Percentiles rank a stretch among this genome's conserved stretches.
Evolutionary conservation across 2,329 filamentous ascomycete genomes (phyloP).

Genomic region (Paracorniculantispora psalliotae): DNA sequence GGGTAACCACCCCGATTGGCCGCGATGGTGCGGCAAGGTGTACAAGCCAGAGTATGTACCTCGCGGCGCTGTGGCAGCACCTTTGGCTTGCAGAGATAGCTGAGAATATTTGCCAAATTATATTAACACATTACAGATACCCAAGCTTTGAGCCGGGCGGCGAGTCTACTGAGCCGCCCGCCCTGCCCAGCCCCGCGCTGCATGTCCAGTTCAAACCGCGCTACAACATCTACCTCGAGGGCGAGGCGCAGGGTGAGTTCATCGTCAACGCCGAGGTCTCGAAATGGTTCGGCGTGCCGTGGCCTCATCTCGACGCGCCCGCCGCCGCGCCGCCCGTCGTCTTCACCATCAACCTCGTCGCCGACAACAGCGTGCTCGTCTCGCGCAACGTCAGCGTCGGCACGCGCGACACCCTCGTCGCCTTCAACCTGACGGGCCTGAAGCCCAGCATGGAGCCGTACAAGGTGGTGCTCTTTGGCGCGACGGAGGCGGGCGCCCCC

Average conservation of each 20-base stretch:
- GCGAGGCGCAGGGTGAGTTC: conserved; percentile 36
- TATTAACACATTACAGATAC: conserved; percentile 20
- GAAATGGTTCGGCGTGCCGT: conserved; percentile 34
- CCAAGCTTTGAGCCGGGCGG: conserved; percentile 42
- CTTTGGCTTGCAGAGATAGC: no score
- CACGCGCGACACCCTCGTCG: conserved; percentile 30
- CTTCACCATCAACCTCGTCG: conserved; percentile 34
- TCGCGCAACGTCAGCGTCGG: conserved; percentile 30
- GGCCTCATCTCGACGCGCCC: conserved; percentile 24
- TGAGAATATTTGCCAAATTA: no score
- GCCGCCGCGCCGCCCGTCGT: conserved; percentile 22
- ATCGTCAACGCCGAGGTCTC: conserved; percentile 40
- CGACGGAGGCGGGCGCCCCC: conserved; percentile 24
- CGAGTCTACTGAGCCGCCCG: conserved; percentile 32
- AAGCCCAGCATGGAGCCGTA: conserved; percentile 33
- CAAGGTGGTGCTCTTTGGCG: conserved; percentile 33
- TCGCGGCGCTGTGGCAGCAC: no score
- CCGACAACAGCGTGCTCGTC: conserved; percentile 28
- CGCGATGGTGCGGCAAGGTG: conserved; percentile 44
- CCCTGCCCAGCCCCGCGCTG: conserved; percentile 30
- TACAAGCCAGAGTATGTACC: conserved; percentile 38
- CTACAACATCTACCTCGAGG: conserved; percentile 42
- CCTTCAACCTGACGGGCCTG: conserved; percentile 33
- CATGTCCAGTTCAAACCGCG: conserved; percentile 41
- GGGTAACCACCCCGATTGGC: conserved; percentile 38